These are phyloP conservation scores for Pestalotiopsis sp. DNA, from an alignment of 2,329 filamentous ascomycete genomes.

Conservation along the genomic window DNA sequence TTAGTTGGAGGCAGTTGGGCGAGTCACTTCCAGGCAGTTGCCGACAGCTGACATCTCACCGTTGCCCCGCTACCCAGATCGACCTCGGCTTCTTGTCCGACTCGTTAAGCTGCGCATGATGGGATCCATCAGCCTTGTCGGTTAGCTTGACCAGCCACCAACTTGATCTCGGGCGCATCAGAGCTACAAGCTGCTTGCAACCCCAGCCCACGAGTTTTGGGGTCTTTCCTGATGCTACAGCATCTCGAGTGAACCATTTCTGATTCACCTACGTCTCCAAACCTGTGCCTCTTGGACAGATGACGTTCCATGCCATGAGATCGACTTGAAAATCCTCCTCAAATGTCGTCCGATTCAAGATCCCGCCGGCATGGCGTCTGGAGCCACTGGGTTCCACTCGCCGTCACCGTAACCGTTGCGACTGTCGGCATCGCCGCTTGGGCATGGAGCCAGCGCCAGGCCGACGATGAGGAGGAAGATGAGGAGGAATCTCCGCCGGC, in stretches of 20 bases:
- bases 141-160: constrained; percentile 2
- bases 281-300: neutral
- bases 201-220: constrained; percentile 5
- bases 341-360: constrained; percentile 63
- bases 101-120: neutral
- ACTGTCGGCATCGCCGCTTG: constrained; percentile 85
- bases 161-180: neutral
- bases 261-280: neutral
- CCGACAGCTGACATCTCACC: neutral
- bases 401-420: constrained; percentile 83
- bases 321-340: neutral
- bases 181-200: neutral
- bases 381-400: constrained; percentile 88
- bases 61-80: constrained; percentile 11
- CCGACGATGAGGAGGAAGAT: constrained; percentile 72
- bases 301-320: constrained; percentile 7
- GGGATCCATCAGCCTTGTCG: constrained; percentile 5
- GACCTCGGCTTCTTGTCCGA: constrained; percentile 8
- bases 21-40: neutral
- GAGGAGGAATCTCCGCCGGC: constrained; percentile 57
- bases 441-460: constrained; percentile 88
- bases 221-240: neutral
- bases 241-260: neutral
- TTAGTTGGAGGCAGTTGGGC: neutral
- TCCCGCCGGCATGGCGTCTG: constrained; percentile 63